A percentile compares a stretch with the other conserved stretches of the same genome.
Conservation (phyloP, 257 asterid species). For the Rehmannia glutinosa region DNA sequence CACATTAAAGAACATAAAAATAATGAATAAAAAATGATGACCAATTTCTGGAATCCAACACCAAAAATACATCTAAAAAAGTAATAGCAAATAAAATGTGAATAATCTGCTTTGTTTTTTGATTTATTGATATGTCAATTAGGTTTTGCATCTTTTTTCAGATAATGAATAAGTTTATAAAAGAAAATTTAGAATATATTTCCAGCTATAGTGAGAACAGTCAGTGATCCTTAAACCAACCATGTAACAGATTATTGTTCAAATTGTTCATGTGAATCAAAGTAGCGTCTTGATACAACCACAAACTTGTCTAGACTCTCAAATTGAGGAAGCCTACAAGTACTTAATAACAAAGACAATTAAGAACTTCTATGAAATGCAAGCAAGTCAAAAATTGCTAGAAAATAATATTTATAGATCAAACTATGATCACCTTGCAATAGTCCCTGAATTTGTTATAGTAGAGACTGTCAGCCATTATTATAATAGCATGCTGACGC, state of each 20-base stretch:
- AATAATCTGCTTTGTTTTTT: background rate
- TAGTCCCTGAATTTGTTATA: slow-evolving; percentile 67
- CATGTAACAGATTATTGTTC: too few relatives aligned
- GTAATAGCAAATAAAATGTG: too few relatives aligned
- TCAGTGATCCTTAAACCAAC: too few relatives aligned
- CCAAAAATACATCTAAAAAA: too few relatives aligned
- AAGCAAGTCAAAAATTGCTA: background rate
- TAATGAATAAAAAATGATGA: too few relatives aligned
- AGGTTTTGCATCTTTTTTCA: background rate
- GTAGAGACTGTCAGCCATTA: slow-evolving; percentile 75
- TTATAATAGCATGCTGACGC: slow-evolving; percentile 69
- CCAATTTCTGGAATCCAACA: too few relatives aligned
- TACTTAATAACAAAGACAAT: background rate
- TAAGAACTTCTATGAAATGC: background rate
- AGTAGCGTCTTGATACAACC: background rate
- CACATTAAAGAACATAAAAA: too few relatives aligned
- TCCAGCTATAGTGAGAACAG: background rate
- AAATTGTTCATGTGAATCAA: too few relatives aligned
- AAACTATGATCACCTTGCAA: slow-evolving; percentile 50
- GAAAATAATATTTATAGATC: background rate
- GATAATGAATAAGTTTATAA: background rate
- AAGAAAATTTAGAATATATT: too few relatives aligned
- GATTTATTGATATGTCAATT: background rate
- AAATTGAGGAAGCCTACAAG: background rate
- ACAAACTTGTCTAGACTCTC: background rate